Base-by-base conservation (phyloP, 805 yeast species). In the Ogataea naganishii region DNA sequence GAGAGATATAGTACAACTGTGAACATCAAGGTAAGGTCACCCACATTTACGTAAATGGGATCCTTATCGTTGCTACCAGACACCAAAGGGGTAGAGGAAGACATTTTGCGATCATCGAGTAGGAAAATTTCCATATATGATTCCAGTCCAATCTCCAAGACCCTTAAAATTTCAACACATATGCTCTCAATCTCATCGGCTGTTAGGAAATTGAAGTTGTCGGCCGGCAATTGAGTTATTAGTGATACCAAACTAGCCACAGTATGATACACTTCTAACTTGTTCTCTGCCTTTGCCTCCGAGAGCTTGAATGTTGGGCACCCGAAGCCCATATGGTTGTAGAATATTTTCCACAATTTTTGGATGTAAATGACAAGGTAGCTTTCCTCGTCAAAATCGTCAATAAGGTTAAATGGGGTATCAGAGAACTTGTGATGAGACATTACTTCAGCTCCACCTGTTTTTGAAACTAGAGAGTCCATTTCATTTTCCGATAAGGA, bases 11-110 rank as follows among this genome's bases (percentile, higher is more conserved):
- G 8, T 11, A 25, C 8, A 4, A 11, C 6, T 5, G 21, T 25
- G 7, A 25, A 25, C 8, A 25, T 5, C 10, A 25, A 17, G 19
- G 18, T 25, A 14, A 25, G 19, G 14, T 25, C 28, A 24, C 11
- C 8, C 6, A 11, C 20, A 14, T n/a, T 14, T 13, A 4, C 10
- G 6, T 13, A 4, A 14, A 7, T 15, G 20, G 15, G 22, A 18
- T 14, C 15, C 9, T 16, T 14, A 22, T 15, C 5, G 15, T 19
- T 20, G 14, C 3, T 22, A n/a, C n/a, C n/a, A n/a, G n/a, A n/a
- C n/a, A n/a, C n/a, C n/a, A n/a, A n/a, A n/a, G n/a, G n/a, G n/a
- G n/a, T n/a, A n/a, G n/a, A n/a, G n/a, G n/a, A n/a, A n/a, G n/a
- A n/a, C n/a, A n/a, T n/a, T n/a, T n/a, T n/a, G n/a, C n/a, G n/a